Percentiles rank a stretch among this genome's conserved stretches.
Evolutionary conservation across 371 early-diverging fungal genomes (phyloP).

Genomic region (Enteropsectra breve): DNA sequence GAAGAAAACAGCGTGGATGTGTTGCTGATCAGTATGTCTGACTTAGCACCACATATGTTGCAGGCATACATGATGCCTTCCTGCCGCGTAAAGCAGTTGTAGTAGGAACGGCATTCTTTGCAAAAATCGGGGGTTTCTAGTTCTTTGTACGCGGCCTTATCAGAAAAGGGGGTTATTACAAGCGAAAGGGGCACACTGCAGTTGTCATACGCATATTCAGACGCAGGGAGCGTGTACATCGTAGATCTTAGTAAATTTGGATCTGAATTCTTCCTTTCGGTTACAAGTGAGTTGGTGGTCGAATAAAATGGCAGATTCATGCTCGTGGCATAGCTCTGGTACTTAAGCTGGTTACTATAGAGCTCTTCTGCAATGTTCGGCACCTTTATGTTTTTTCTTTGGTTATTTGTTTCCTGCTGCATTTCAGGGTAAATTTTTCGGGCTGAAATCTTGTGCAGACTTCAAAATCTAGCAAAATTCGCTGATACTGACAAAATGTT

Average conservation of each 20-base stretch:
- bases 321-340: neutral
- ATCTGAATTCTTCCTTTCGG: slow-evolving; percentile 40
- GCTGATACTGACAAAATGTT: too few species aligned
- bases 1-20: slow-evolving; percentile 18
- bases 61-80: slow-evolving; percentile 41
- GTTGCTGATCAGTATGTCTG: neutral
- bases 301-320: slow-evolving; percentile 34
- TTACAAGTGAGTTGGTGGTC: slow-evolving; percentile 44
- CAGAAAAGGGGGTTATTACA: slow-evolving; percentile 52
- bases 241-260: slow-evolving; percentile 45
- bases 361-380: neutral
- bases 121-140: slow-evolving; percentile 31
- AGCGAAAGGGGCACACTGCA: slow-evolving; percentile 53
- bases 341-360: slow-evolving; percentile 1
- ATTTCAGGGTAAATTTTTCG: slow-evolving; percentile 2
- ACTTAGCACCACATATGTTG: slow-evolving; percentile 48
- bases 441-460: too few species aligned
- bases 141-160: slow-evolving; percentile 26
- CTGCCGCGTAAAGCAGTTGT: slow-evolving; percentile 13
- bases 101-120: slow-evolving; percentile 50
- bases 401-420: neutral
- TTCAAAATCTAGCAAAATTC: too few species aligned
- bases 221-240: slow-evolving; percentile 55
- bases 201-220: slow-evolving; percentile 42
- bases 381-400: neutral